These are phyloP conservation scores for Vachellia pachyceras DNA, from an alignment of 306 rosid genomes.

Conservation along the genomic window DNA sequence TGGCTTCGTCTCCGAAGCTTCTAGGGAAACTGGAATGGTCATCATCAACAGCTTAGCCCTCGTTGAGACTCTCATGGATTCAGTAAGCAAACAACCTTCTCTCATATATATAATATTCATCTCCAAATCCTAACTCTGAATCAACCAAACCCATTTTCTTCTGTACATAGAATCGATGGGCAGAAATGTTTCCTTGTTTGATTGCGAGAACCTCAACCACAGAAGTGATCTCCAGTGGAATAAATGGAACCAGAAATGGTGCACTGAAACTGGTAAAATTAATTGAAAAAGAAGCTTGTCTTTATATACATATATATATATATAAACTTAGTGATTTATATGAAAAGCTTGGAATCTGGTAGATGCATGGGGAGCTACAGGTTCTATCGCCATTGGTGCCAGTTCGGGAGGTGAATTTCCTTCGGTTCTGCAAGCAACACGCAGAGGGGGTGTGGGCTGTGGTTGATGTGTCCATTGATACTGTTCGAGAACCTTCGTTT, in stretches of 20 bases:
- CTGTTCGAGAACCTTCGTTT: constrained; percentile 64
- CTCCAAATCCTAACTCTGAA: too few species aligned
- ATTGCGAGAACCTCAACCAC: constrained; percentile 84
- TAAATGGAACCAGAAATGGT: constrained; percentile 91
- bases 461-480: constrained; percentile 81
- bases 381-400: constrained; percentile 95
- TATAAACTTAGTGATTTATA: neutral
- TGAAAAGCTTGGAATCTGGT: neutral
- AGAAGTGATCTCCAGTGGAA: constrained; percentile 80
- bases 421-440: constrained; percentile 93
- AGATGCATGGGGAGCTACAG: constrained; percentile 99
- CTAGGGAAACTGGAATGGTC: too few species aligned
- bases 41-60: too few species aligned
- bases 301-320: neutral
- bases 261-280: constrained; percentile 82
- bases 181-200: constrained; percentile 90
- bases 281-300: neutral
- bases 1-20: too few species aligned
- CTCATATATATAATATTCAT: too few species aligned
- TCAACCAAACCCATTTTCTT: neutral
- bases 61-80: too few species aligned
- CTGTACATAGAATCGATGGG: constrained; percentile 73
- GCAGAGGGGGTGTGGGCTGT: constrained; percentile 98
- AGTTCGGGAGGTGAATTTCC: constrained; percentile 81
- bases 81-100: too few species aligned